Evolutionary conservation across 805 yeast species (phyloP).

Genomic region (Maudiozyma serrabonitensis): DNA sequence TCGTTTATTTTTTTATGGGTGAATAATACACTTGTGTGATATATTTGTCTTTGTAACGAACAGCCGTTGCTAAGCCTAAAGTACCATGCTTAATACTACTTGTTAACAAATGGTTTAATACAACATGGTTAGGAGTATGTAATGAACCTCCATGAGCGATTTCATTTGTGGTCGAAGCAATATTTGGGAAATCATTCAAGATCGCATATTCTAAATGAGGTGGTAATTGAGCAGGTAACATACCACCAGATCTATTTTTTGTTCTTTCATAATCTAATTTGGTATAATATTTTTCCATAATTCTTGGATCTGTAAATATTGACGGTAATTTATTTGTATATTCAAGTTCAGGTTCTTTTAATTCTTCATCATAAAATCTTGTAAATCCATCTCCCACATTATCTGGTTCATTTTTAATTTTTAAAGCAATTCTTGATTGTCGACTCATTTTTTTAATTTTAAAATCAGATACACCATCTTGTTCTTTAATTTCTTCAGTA

Average conservation of each 20-base stretch:
- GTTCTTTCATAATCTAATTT: conserved; percentile 52
- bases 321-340: conserved; percentile 71
- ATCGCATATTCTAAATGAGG: conserved; percentile 93
- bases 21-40: conserved; percentile 87
- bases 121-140: conserved; percentile 91
- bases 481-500: neutral
- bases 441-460: conserved; percentile 16
- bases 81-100: conserved; percentile 89
- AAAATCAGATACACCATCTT: neutral
- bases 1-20: conserved; percentile 33
- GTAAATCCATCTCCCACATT: conserved; percentile 77
- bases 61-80: conserved; percentile 82
- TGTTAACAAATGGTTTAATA: conserved; percentile 87
- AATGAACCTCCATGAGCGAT: conserved; percentile 38
- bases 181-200: conserved; percentile 50
- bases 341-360: conserved; percentile 16
- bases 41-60: conserved; percentile 77
- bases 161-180: conserved; percentile 12
- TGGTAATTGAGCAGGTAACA: conserved; percentile 92
- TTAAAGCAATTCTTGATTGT: conserved; percentile 42
- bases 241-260: conserved; percentile 43
- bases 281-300: conserved; percentile 74
- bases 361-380: conserved; percentile 58
- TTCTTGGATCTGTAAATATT: conserved; percentile 72
- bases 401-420: conserved; percentile 32